Conservation (phyloP, 2,329 filamentous ascomycete genomes). For the Penicillium aurantiogriseum region DNA sequence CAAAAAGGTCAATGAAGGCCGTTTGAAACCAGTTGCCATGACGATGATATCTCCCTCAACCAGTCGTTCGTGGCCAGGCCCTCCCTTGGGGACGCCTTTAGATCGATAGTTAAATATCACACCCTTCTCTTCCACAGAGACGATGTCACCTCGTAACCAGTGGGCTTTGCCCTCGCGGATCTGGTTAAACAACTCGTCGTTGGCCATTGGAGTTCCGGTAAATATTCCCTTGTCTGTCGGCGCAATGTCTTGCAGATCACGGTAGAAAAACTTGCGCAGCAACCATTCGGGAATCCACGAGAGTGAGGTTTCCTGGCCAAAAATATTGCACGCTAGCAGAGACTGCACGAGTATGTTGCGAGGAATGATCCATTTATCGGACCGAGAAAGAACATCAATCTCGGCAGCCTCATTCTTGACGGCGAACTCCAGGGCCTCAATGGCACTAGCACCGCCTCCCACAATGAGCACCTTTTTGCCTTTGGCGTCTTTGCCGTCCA, state of each 20-base stretch:
- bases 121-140: constrained; percentile 61
- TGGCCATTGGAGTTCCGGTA: constrained; percentile 83
- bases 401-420: constrained; percentile 64
- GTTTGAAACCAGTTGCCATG: constrained; percentile 78
- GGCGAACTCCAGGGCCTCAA: constrained; percentile 80
- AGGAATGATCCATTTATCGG: constrained; percentile 85
- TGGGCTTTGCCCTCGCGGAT: constrained; percentile 69
- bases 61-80: constrained; percentile 64
- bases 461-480: constrained; percentile 75
- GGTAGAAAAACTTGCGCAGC: constrained; percentile 76
- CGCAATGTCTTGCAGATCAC: constrained; percentile 71
- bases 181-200: constrained; percentile 74
- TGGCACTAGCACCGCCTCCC: constrained; percentile 75
- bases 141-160: constrained; percentile 80
- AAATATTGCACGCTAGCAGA: constrained; percentile 73
- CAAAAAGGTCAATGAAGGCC: constrained; percentile 71
- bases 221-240: constrained; percentile 69
- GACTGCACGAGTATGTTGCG: constrained; percentile 72
- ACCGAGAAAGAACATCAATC: constrained; percentile 70
- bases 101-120: constrained; percentile 70
- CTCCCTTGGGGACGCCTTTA: constrained; percentile 72
- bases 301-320: constrained; percentile 71
- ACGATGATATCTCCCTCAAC: constrained; percentile 74
- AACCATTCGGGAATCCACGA: constrained; percentile 77
- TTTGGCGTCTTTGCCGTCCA: constrained; percentile 70